phyloP scores from a whole-genome alignment of 306 rosid genomes.

The Comarum palustre region DNA sequence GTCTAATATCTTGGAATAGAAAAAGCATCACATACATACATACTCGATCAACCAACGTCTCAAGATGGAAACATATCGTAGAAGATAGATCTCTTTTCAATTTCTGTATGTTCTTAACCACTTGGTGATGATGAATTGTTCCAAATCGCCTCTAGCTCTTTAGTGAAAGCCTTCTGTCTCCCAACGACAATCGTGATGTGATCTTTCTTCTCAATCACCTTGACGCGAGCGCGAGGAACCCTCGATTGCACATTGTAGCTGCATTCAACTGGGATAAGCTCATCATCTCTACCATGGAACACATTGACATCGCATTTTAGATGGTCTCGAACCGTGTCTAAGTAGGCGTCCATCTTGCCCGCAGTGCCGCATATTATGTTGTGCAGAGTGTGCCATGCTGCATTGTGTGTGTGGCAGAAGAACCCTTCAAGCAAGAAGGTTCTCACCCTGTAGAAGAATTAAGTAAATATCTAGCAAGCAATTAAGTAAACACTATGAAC shows the following conservation, averaged over 20 bases:
- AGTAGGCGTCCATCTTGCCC: slow-evolving; percentile 55
- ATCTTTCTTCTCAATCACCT: slow-evolving; percentile 66
- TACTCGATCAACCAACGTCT: neutral
- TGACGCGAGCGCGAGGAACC: slow-evolving; percentile 65
- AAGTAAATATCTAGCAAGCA: neutral
- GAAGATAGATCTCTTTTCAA: neutral
- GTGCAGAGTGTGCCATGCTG: slow-evolving; percentile 98
- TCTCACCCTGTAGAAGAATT: slow-evolving; percentile 47
- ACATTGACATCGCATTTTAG: slow-evolving; percentile 55
- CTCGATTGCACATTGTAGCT: slow-evolving; percentile 52
- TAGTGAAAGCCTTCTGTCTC: slow-evolving; percentile 66
- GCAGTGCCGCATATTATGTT: slow-evolving; percentile 83
- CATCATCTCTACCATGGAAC: slow-evolving; percentile 75
- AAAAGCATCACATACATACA: neutral
- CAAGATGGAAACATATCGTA: neutral
- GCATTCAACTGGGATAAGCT: slow-evolving; percentile 74
- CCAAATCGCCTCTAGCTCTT: slow-evolving; percentile 85
- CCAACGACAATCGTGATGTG: slow-evolving; percentile 91
- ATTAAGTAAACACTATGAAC: no score
- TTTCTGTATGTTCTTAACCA: neutral
- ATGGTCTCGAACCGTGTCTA: slow-evolving; percentile 51
- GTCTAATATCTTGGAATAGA: neutral
- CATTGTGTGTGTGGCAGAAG: slow-evolving; percentile 90
- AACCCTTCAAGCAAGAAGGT: slow-evolving; percentile 84
- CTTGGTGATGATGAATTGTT: slow-evolving; percentile 30